Percentiles rank a stretch among this genome's conserved stretches.
Conservation (phyloP, 225 moss, liverwort and hornwort genomes). For the Bryum argenteum region DNA sequence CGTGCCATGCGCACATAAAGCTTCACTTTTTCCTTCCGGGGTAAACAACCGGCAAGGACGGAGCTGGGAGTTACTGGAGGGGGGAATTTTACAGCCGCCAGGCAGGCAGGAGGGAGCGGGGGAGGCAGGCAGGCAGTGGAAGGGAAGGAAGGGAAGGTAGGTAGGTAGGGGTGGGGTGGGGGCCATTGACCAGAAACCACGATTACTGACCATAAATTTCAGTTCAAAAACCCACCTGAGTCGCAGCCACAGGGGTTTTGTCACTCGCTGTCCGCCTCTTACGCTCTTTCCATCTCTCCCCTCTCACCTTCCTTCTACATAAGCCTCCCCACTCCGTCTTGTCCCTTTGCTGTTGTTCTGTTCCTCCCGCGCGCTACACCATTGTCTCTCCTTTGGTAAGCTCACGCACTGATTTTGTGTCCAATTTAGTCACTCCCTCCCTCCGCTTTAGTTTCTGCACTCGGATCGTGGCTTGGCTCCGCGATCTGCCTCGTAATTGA, state of each 20-base stretch:
- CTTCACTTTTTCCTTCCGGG: neutral
- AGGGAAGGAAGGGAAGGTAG: too few relatives aligned
- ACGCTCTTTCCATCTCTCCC: neutral
- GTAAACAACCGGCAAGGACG: neutral
- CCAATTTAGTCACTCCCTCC: too few relatives aligned
- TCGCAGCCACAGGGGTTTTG: slow-evolving; percentile 33
- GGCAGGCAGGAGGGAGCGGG: neutral
- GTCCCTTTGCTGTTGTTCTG: slow-evolving; percentile 44
- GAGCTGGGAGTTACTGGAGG: neutral
- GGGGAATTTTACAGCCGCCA: slow-evolving; percentile 30
- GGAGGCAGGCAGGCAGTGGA: neutral
- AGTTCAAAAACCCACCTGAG: slow-evolving; percentile 34
- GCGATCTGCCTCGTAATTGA: too few relatives aligned
- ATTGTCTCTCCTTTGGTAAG: neutral
- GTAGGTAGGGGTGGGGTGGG: slow-evolving; percentile 27
- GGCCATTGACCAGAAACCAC: slow-evolving; percentile 38
- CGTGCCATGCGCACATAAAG: neutral
- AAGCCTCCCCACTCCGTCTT: neutral
- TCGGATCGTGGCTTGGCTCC: too few relatives aligned
- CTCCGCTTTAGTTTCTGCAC: too few relatives aligned
- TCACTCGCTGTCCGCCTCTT: slow-evolving; percentile 37
- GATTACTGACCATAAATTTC: neutral
- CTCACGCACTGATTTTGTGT: too few relatives aligned
- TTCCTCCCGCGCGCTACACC: slow-evolving; percentile 25
- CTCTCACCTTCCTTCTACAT: too few relatives aligned